Evolutionary conservation across 768 basidiomycete genomes (phyloP), one percentile per base, ranked within the genome.

Genomic region (Rhodosporidiobolus odoratus): DNA sequence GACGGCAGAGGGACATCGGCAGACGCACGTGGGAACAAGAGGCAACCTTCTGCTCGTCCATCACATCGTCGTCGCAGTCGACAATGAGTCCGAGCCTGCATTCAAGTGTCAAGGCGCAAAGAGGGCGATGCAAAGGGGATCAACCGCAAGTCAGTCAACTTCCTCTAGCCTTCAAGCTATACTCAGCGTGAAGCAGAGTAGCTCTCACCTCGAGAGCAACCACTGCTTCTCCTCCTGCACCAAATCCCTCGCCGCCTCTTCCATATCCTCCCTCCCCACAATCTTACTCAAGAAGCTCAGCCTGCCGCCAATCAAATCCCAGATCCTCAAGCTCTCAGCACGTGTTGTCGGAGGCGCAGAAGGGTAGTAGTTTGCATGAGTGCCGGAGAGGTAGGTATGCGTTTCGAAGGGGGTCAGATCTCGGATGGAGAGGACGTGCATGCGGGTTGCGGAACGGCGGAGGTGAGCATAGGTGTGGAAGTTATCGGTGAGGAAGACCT

Each of bases 11-110:
- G 37, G 34, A 27, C 32, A 21, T 35, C 43, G 41, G 5, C 34
- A 13, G 30, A 63, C 68, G 43, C 7, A 67, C 68, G 56, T 68
- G 69, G 19, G 54, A 37, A 54, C 65, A 71, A 4, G 65, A 76
- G 58, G 75, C 72, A 48, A 76, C 62, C 52, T 74, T 72, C 74
- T 89, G 89, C 83, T 92, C 92, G 79, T 92, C 91, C 91, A 90
- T 90, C 66, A 90, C 86, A 76, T 90, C 88, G 80, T 90, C 79
- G 68, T 92, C 90, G 76, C 86, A 87, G 77, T 90, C 90, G 13
- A 85, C 84, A 67, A 92, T 92, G 58, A 91, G 82, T 5, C 89
- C 90, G 52, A 91, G 88, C 78, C 88, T 88, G 76, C 87, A 4
- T 8, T 23, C 48, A 10, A 25, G 12, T 50, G 12, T 15, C 12